Percentiles rank a stretch among this genome's conserved stretches.
Evolutionary conservation across 2,329 filamentous ascomycete genomes (phyloP).

Genomic region (Phaeosphaeriaceae sp.): DNA sequence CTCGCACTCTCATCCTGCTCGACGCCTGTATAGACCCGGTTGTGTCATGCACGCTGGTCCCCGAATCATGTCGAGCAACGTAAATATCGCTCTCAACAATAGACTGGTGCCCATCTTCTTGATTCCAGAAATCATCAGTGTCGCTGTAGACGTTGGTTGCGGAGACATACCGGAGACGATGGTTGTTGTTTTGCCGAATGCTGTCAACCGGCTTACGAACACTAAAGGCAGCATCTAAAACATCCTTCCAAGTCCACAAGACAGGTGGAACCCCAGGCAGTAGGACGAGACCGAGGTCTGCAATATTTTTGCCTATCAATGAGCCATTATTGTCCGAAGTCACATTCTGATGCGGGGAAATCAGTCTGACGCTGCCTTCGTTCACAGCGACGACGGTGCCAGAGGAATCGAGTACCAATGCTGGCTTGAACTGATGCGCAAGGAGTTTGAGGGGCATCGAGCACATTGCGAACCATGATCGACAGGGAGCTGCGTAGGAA

Average conservation of each 20-base stretch:
- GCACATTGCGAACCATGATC: constrained; percentile 2
- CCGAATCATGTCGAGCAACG: constrained; percentile 1
- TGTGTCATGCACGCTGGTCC: not conserved
- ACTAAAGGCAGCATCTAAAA: constrained; percentile 6
- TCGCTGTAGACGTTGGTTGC: not conserved
- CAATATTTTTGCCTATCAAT: constrained; percentile 1
- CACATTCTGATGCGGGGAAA: not conserved
- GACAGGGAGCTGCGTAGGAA: too few relatives aligned
- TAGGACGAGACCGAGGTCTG: constrained; percentile 4
- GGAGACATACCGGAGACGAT: not conserved
- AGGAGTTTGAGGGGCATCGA: constrained; percentile 5
- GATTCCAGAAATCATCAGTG: constrained; percentile 12
- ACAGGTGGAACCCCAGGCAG: not conserved
- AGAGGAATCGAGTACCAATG: constrained; percentile 9
- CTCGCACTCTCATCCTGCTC: constrained; percentile 4
- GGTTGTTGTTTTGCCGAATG: not conserved
- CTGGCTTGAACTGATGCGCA: constrained; percentile 8
- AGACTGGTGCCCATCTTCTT: not conserved
- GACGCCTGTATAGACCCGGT: not conserved
- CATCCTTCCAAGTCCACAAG: constrained; percentile 8
- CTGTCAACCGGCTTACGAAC: not conserved
- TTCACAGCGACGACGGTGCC: constrained; percentile 10
- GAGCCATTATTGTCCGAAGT: not conserved
- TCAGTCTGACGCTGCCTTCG: constrained; percentile 4
- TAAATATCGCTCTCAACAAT: constrained; percentile 5